Conservation (phyloP, 306 rosid genomes). For the Echinosophora koreensis region DNA sequence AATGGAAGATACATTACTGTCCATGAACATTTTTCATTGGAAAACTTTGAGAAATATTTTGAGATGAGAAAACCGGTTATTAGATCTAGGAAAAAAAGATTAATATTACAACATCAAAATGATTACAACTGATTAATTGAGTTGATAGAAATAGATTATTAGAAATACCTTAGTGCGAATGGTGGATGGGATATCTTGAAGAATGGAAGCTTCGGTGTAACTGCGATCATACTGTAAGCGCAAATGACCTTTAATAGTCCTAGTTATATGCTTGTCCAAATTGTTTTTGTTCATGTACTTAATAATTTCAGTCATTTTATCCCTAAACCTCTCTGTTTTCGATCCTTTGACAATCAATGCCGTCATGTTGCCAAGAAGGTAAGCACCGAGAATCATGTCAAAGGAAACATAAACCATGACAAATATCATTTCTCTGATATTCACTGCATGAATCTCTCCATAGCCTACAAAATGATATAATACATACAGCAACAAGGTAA, state of each 20-base stretch:
- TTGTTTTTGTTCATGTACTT: constrained; percentile 60
- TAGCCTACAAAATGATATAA: constrained; percentile 54
- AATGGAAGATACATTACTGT: background rate
- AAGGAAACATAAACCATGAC: constrained; percentile 70
- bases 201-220: constrained; percentile 54
- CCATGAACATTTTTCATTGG: background rate
- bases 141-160: background rate
- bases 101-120: background rate
- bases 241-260: constrained; percentile 58
- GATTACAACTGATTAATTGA: background rate
- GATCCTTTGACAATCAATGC: constrained; percentile 76
- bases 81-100: background rate
- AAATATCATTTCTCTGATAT: constrained; percentile 77
- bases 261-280: constrained; percentile 51
- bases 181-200: constrained; percentile 66
- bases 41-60: constrained; percentile 1
- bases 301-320: constrained; percentile 62
- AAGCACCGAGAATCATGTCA: constrained; percentile 80
- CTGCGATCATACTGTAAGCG: constrained; percentile 61
- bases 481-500: background rate
- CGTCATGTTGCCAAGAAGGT: constrained; percentile 71
- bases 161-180: constrained; percentile 63
- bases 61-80: constrained; percentile 15
- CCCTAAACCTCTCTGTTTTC: constrained; percentile 73
- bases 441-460: constrained; percentile 78